These are phyloP conservation scores for Emergomyces orientalis DNA, from an alignment of 2,329 filamentous ascomycete genomes.

Conservation along the genomic window DNA sequence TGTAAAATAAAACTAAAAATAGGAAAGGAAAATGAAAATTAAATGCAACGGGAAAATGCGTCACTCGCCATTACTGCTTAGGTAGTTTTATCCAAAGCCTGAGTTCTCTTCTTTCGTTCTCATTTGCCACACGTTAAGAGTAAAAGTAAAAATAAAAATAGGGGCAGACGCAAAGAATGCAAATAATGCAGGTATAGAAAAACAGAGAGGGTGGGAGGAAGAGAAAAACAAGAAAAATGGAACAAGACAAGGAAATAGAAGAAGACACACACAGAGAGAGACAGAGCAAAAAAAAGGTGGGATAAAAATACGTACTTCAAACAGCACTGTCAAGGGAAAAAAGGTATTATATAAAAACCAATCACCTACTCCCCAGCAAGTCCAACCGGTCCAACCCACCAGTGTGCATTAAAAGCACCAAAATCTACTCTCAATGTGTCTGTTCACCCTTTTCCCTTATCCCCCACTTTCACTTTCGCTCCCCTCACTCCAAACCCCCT, in stretches of 20 bases:
- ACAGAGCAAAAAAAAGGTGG: too few species aligned
- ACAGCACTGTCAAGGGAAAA: neutral
- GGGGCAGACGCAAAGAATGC: neutral
- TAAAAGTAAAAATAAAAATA: neutral
- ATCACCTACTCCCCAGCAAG: neutral
- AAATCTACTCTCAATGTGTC: neutral
- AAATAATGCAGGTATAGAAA: neutral
- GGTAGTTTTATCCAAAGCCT: too few species aligned
- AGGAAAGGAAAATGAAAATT: too few species aligned
- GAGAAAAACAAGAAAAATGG: too few species aligned
- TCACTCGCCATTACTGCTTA: too few species aligned
- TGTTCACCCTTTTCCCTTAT: neutral
- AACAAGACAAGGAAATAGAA: too few species aligned
- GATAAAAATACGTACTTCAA: neutral
- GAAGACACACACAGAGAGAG: neutral
- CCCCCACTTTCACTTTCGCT: neutral
- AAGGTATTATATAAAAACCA: neutral
- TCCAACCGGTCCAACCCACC: neutral
- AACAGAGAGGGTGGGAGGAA: neutral
- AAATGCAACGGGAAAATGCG: too few species aligned
- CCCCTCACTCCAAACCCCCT: slow-evolving; percentile 36
- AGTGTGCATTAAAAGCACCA: neutral
- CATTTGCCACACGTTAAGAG: neutral
- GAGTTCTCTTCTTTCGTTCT: too few species aligned
- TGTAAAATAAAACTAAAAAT: too few species aligned